Percentiles rank a stretch among this genome's conserved stretches.
Conservation (phyloP, 495 filamentous ascomycete species). For the Lasiosphaeria hispida region DNA sequence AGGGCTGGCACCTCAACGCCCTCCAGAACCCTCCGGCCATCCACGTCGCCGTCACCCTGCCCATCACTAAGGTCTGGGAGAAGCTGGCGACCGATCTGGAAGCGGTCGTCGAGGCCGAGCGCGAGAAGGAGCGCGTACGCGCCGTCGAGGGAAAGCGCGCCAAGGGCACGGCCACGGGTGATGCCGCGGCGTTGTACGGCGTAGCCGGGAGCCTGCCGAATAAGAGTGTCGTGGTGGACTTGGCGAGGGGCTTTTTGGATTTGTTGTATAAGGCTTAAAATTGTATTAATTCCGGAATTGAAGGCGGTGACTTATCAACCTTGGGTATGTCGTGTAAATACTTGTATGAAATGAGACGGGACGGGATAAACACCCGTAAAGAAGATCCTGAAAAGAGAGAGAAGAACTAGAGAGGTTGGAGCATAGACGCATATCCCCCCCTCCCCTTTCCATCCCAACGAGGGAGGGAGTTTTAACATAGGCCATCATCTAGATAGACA, state of each 20-base stretch:
- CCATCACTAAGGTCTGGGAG: slow-evolving; percentile 77
- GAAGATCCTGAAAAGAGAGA: too few species aligned
- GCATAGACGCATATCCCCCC: too few species aligned
- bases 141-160: slow-evolving; percentile 71
- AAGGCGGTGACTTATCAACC: background rate
- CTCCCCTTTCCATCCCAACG: too few species aligned
- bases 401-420: too few species aligned
- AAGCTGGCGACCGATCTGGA: slow-evolving; percentile 73
- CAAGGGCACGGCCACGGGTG: slow-evolving; percentile 54
- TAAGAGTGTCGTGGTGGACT: slow-evolving; percentile 87
- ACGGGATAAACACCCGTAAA: too few species aligned
- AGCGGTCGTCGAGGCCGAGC: slow-evolving; percentile 73
- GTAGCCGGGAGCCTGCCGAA: slow-evolving; percentile 93
- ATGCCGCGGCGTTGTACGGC: slow-evolving; percentile 88
- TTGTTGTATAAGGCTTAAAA: slow-evolving; percentile 84
- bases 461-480: too few species aligned
- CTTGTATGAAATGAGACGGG: background rate
- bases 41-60: slow-evolving; percentile 91
- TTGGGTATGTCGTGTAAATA: background rate
- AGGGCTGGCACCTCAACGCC: slow-evolving; percentile 95
- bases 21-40: slow-evolving; percentile 91
- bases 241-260: slow-evolving; percentile 91
- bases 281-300: background rate
- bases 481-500: too few species aligned
- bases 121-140: slow-evolving; percentile 62